Base-by-base conservation (phyloP, 176 grass and related monocot species). In the Oryza brachyantha region DNA sequence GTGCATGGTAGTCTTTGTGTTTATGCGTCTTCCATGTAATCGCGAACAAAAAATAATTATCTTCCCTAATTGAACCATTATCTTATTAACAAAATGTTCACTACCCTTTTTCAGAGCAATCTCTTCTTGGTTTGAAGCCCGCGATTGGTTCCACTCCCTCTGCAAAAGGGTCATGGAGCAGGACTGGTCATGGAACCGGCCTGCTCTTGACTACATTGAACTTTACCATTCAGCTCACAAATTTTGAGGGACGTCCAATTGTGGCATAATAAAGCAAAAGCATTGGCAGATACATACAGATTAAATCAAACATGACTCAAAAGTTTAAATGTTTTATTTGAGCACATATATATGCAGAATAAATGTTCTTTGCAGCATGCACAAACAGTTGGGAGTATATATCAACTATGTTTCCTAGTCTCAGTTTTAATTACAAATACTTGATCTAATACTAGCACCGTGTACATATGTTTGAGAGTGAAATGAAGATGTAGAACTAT, bases 141-240 rank as follows among this genome's bases (percentile, higher is more conserved):
- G 87, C 2, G 79, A 73, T 17, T 94, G 94, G 91, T 84, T 97
- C 38, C 40, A 92, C 59, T 86, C 64, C 9, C 73, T 97, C 14
- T 92, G 91, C 80, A 97, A 86, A 83, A 86, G 76, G 22, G 91
- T 94, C 48, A 97, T 97, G 94, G 85, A 94, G 66, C 91, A 97
- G 79, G 91, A 97, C 32, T 97, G 87, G 94, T 94, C 91, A 0
- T 97, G 94, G 94, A 97, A 97, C 83, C 89, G 89, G 1, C 91
- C 94, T 1, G 89, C 91, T 1, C 76, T 97, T 24, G 91, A 97
- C 75, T 97, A 92, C 68, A 86, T 97, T n/a, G 94, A 97, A 38
- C 74, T 97, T 28, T 97, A 97, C 50, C 89, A 71, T 86, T 86
- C 91, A 0, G 72, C 94, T 0, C 73, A 69, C 63, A 97, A 86